Evolutionary conservation across 2,329 filamentous ascomycete genomes (phyloP).

Genomic region (Rosellinia necatrix): DNA sequence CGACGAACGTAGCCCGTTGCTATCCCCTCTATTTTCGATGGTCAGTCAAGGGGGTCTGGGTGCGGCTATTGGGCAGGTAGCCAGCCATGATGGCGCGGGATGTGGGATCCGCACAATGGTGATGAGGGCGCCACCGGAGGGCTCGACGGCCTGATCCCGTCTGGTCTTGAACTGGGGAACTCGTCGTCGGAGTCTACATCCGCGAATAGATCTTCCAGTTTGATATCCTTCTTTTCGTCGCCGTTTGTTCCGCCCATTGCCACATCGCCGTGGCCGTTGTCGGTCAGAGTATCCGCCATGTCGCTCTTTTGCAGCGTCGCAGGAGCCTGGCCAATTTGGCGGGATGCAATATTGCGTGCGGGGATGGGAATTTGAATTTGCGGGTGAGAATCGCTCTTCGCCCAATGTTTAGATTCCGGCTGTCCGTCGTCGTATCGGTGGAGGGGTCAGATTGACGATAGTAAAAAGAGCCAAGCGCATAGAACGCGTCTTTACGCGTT

Average conservation of each 20-base stretch:
- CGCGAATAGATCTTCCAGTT: slow-evolving; percentile 63
- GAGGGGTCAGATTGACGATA: not conserved
- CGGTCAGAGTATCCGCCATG: slow-evolving; percentile 43
- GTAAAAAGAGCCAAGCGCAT: slow-evolving; percentile 7
- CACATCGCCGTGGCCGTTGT: slow-evolving; percentile 44
- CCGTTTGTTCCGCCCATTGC: slow-evolving; percentile 46
- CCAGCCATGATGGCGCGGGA: not conserved
- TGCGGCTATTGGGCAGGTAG: no score
- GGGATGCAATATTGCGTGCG: slow-evolving; percentile 53
- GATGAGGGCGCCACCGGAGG: slow-evolving; percentile 50
- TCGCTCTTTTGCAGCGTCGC: slow-evolving; percentile 43
- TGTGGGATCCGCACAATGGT: slow-evolving; percentile 45
- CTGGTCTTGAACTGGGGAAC: slow-evolving; percentile 55
- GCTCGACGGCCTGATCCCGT: slow-evolving; percentile 47
- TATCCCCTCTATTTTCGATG: slow-evolving; percentile 39
- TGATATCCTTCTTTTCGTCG: slow-evolving; percentile 50
- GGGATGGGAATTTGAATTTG: not conserved
- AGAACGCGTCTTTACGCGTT: slow-evolving; percentile 16
- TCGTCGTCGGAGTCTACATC: slow-evolving; percentile 66
- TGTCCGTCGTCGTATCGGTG: not conserved
- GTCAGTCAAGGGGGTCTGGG: slow-evolving; percentile 31
- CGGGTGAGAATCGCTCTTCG: not conserved
- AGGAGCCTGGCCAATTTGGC: slow-evolving; percentile 36
- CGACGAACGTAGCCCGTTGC: slow-evolving; percentile 54
- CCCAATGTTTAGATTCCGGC: not conserved